Conservation (phyloP, 148 eudicot species). For the Rhododendron ovatum region DNA sequence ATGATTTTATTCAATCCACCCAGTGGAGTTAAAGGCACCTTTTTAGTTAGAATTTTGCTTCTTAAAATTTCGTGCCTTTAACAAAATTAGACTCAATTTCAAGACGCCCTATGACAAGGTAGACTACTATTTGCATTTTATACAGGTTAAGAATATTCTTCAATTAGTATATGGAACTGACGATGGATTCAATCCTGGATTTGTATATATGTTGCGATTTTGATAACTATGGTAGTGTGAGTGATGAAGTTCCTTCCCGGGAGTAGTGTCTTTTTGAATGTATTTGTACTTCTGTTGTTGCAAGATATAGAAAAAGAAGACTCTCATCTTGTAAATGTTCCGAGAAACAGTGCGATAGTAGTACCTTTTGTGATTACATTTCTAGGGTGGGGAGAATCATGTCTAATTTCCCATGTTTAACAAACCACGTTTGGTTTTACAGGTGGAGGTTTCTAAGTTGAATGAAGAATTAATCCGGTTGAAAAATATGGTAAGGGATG, state of each 20-base stretch:
- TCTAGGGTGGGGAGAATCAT: neutral
- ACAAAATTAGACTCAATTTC: neutral
- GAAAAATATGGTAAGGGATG: slow-evolving; percentile 47
- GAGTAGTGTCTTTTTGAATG: neutral
- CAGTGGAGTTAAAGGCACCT: neutral
- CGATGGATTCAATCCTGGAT: neutral
- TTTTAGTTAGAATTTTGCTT: neutral
- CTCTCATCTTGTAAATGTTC: too few species aligned
- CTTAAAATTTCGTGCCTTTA: neutral
- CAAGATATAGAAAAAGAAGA: neutral
- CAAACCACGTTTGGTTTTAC: slow-evolving; percentile 20
- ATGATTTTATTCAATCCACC: slow-evolving; percentile 5
- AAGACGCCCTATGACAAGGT: neutral
- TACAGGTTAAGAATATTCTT: neutral
- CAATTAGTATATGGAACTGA: neutral
- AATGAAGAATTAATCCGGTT: slow-evolving; percentile 47
- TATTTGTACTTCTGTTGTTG: neutral
- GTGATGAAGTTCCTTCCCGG: neutral
- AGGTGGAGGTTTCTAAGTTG: slow-evolving; percentile 71
- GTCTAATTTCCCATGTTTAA: slow-evolving; percentile 1
- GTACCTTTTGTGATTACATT: neutral
- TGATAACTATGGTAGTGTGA: neutral
- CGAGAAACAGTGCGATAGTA: neutral
- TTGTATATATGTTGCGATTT: neutral
- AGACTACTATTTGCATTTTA: neutral